Percentiles rank a stretch among this genome's conserved stretches.
phyloP scores from a whole-genome alignment of 352 stramenopile species.

The Phytopythium aichiense region DNA sequence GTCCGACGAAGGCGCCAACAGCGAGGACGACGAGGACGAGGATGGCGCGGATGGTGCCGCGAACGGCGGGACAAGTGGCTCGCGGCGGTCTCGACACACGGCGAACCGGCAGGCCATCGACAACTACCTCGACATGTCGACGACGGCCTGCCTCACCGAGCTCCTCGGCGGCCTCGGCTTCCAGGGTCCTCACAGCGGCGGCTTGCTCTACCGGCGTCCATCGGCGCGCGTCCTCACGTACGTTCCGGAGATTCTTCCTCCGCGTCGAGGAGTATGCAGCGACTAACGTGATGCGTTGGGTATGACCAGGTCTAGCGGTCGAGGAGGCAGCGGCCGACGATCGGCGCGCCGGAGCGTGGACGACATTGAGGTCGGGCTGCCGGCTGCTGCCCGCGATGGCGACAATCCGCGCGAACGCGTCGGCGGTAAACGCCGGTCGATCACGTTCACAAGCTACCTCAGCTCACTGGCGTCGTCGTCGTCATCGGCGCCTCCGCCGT shows the following conservation, averaged over 20 bases:
- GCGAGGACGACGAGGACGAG: constrained; percentile 31
- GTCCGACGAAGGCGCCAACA: constrained; percentile 23
- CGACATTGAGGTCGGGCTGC: constrained; percentile 75
- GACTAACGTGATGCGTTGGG: constrained; percentile 3
- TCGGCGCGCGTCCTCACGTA: constrained; percentile 36
- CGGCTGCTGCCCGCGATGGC: constrained; percentile 34
- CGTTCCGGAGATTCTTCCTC: background rate
- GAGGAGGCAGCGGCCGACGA: constrained; percentile 9
- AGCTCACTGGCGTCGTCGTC: constrained; percentile 1
- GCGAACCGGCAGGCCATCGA: constrained; percentile 78
- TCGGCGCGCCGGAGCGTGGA: constrained; percentile 49
- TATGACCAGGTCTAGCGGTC: constrained; percentile 11
- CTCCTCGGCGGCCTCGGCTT: constrained; percentile 62
- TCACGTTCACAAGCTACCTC: constrained; percentile 67
- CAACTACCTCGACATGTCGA: constrained; percentile 84
- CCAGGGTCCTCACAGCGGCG: constrained; percentile 38
- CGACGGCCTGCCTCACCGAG: constrained; percentile 65
- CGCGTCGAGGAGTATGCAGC: background rate
- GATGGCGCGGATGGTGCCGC: constrained; percentile 5
- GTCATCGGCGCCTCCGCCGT: background rate
- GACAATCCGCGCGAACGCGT: constrained; percentile 42
- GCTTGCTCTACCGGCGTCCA: constrained; percentile 48
- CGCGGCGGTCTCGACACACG: constrained; percentile 24
- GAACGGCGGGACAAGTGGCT: constrained; percentile 7
- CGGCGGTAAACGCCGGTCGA: constrained; percentile 57